phyloP scores from a whole-genome alignment of 1,139 yeast genomes.

The Candida glucosophila region DNA sequence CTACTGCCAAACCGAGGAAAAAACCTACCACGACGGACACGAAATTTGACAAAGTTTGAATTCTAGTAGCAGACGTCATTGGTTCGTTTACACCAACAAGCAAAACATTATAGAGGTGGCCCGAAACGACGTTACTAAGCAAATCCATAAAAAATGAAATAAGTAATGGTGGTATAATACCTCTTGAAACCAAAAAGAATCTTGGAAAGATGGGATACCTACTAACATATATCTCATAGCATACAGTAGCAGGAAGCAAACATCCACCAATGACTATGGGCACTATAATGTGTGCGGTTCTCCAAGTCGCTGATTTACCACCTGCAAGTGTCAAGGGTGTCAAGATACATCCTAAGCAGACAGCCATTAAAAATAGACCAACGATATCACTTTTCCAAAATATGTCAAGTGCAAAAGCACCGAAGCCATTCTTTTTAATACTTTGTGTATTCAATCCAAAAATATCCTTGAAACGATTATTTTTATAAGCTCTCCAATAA shows the following conservation, averaged over 20 bases:
- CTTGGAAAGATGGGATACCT: constrained; percentile 25
- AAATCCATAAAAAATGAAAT: constrained; percentile 24
- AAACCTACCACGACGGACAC: constrained; percentile 25
- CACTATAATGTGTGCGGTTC: constrained; percentile 21
- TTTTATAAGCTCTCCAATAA: too few species aligned
- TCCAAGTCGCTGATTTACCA: constrained; percentile 22
- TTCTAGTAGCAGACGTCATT: constrained; percentile 26
- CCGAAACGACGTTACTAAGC: constrained; percentile 20
- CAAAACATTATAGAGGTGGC: constrained; percentile 27
- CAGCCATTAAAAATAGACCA: constrained; percentile 23
- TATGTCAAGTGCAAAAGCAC: constrained; percentile 14
- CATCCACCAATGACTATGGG: constrained; percentile 29
- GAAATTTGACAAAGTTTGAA: constrained; percentile 22
- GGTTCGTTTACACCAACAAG: constrained; percentile 26
- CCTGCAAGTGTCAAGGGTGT: constrained; percentile 34
- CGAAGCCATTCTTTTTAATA: constrained; percentile 14
- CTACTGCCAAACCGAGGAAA: constrained; percentile 24
- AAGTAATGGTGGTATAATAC: constrained; percentile 23
- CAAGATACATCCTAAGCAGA: constrained; percentile 26
- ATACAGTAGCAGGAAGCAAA: constrained; percentile 22
- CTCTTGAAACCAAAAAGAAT: constrained; percentile 25
- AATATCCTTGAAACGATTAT: constrained; percentile 19
- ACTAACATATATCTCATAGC: constrained; percentile 25
- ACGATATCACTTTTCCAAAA: constrained; percentile 30
- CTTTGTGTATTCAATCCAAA: constrained; percentile 14